Evolutionary conservation across 352 stramenopile species (phyloP).

Genomic region (Phytophthora pinifolia): DNA sequence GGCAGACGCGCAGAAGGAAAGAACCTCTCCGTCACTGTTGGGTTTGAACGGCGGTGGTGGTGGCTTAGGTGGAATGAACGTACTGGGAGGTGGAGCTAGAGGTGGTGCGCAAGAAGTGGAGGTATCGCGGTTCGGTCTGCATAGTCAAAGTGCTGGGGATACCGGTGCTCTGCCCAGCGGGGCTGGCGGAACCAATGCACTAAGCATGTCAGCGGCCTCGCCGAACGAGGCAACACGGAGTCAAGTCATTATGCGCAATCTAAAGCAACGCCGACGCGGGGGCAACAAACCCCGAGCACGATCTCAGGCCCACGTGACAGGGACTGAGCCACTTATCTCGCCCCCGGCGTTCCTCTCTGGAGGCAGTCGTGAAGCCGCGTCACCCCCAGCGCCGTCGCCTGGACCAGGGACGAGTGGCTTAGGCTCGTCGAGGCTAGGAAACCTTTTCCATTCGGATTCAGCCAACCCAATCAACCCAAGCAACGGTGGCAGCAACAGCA

Average conservation of each 20-base stretch:
- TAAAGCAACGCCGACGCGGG: constrained; percentile 39
- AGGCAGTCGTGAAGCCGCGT: constrained; percentile 21
- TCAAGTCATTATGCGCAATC: constrained; percentile 43
- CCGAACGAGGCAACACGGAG: constrained; percentile 33
- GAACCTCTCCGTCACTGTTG: constrained; percentile 9
- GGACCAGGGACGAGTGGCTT: constrained; percentile 17
- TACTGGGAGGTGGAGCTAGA: constrained; percentile 11
- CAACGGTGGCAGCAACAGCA: constrained; percentile 15
- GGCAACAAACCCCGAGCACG: constrained; percentile 33
- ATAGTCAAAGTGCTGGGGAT: constrained; percentile 25
- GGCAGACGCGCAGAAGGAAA: constrained; percentile 28
- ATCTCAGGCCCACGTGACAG: constrained; percentile 27
- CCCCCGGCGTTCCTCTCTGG: constrained; percentile 23
- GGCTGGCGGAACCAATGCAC: neutral
- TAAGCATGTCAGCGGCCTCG: constrained; percentile 13
- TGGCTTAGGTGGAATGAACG: constrained; percentile 10
- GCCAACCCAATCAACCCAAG: constrained; percentile 19
- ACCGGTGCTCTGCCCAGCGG: constrained; percentile 2
- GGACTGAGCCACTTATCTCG: constrained; percentile 19
- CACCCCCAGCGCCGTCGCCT: constrained; percentile 23
- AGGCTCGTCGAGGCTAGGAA: constrained; percentile 31
- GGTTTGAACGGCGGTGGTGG: constrained; percentile 7
- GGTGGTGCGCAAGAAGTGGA: constrained; percentile 26
- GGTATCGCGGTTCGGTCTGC: constrained; percentile 25
- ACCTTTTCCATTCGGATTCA: constrained; percentile 48